Evolutionary conservation across 2,329 filamentous ascomycete species (phyloP).

Genomic region (Rutstroemia sp.): DNA sequence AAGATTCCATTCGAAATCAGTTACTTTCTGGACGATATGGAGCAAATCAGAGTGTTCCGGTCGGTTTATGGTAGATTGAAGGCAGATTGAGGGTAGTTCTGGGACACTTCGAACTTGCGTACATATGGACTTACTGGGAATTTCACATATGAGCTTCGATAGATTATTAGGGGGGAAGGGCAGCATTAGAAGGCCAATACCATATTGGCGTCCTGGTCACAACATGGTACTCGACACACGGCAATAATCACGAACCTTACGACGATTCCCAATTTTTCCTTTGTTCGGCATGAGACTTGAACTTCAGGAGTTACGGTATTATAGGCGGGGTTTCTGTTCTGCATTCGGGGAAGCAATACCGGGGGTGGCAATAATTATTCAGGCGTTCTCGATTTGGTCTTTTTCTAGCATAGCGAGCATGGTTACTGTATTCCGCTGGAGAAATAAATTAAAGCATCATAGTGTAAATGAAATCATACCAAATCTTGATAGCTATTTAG

Average conservation of each 20-base stretch:
- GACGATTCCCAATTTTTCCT: conserved; percentile 25
- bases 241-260: conserved; percentile 26
- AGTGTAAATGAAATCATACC: not conserved
- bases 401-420: conserved; percentile 8
- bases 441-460: not conserved
- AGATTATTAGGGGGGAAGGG: not conserved
- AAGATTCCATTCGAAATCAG: conserved; percentile 54
- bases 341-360: conserved; percentile 18
- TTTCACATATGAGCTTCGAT: conserved; percentile 4
- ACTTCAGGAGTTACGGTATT: conserved; percentile 21
- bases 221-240: conserved; percentile 11
- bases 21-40: conserved; percentile 54
- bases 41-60: conserved; percentile 44
- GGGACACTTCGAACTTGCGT: conserved; percentile 19
- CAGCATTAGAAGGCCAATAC: conserved; percentile 8
- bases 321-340: conserved; percentile 14
- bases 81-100: not conserved
- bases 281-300: conserved; percentile 16
- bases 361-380: conserved; percentile 17
- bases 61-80: conserved; percentile 42
- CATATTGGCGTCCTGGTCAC: conserved; percentile 8
- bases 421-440: not conserved
- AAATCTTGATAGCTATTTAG: not conserved
- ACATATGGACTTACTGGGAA: conserved; percentile 15
- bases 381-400: conserved; percentile 25